Percentiles rank a stretch among this genome's conserved stretches.
Evolutionary conservation across 2,329 filamentous ascomycete genomes (phyloP).

Genomic region (Metarhizium humberi): DNA sequence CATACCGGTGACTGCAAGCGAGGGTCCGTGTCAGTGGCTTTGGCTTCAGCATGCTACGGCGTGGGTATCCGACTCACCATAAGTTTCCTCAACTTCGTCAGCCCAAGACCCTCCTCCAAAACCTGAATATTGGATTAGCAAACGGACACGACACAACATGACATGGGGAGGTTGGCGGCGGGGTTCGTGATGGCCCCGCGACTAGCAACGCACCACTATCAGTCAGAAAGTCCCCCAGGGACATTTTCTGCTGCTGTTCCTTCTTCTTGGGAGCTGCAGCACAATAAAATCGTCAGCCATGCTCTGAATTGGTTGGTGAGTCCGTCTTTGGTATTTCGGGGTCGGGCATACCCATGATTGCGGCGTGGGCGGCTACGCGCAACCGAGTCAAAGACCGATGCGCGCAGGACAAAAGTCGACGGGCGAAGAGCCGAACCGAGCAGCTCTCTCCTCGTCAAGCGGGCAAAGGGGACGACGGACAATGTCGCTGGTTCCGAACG

Average conservation of each 20-base stretch:
- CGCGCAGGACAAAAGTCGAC: constrained; percentile 20
- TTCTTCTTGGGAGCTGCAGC: constrained; percentile 79
- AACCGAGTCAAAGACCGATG: constrained; percentile 31
- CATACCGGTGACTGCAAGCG: constrained; percentile 26
- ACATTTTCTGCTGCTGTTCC: constrained; percentile 90
- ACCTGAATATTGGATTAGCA: constrained; percentile 20
- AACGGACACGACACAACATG: background rate
- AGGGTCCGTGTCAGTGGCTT: constrained; percentile 15
- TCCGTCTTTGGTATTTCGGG: background rate
- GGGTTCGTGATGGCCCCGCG: constrained; percentile 13
- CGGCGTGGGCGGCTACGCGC: constrained; percentile 39
- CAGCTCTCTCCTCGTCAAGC: constrained; percentile 16
- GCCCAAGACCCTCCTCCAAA: constrained; percentile 78
- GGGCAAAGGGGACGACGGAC: constrained; percentile 5
- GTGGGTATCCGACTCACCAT: constrained; percentile 50
- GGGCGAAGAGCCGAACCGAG: constrained; percentile 18
- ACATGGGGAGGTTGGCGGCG: constrained; percentile 7
- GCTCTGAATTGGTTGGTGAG: background rate
- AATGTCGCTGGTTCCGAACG: constrained; percentile 2
- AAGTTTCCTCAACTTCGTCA: constrained; percentile 93
- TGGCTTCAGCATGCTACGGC: background rate
- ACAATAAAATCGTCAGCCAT: constrained; percentile 3
- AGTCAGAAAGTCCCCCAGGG: constrained; percentile 88
- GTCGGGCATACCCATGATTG: constrained; percentile 50
- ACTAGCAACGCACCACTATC: constrained; percentile 64